Percentiles rank a stretch among this genome's conserved stretches.
Evolutionary conservation across 2,329 filamentous ascomycete species (phyloP).

Genomic region (Diplodia mutila): DNA sequence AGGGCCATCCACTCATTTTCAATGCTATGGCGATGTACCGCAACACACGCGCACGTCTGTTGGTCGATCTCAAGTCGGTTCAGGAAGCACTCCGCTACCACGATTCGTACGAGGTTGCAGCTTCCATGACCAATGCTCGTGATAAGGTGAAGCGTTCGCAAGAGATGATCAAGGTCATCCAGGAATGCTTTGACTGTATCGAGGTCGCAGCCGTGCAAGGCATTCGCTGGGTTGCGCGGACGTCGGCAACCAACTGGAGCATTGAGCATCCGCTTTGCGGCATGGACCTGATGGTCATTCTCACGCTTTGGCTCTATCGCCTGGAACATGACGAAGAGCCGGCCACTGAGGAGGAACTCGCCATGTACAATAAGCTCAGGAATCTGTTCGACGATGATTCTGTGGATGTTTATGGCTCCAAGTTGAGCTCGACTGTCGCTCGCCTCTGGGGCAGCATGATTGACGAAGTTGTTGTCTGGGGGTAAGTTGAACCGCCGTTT

Average conservation of each 20-base stretch:
- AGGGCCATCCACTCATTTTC: constrained; percentile 94
- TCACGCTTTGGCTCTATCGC: constrained; percentile 97
- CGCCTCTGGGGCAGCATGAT: constrained; percentile 97
- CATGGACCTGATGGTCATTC: constrained; percentile 95
- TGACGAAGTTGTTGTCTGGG: constrained; percentile 98
- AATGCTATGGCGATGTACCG: constrained; percentile 97
- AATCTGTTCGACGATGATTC: constrained; percentile 89
- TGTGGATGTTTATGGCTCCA: constrained; percentile 77
- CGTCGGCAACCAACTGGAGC: constrained; percentile 98
- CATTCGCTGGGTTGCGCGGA: constrained; percentile 96
- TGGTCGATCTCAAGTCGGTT: constrained; percentile 93
- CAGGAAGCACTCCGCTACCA: constrained; percentile 97
- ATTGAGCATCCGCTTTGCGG: constrained; percentile 96
- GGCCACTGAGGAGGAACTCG: constrained; percentile 78
- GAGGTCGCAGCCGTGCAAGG: constrained; percentile 93
- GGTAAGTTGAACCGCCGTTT: constrained; percentile 67
- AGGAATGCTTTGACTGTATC: constrained; percentile 97
- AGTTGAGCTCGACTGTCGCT: constrained; percentile 93
- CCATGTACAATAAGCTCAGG: constrained; percentile 92
- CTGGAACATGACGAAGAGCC: constrained; percentile 98
- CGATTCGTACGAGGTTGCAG: constrained; percentile 94
- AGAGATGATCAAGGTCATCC: constrained; percentile 98
- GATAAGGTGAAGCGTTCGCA: constrained; percentile 92
- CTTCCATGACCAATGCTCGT: constrained; percentile 91
- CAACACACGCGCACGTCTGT: constrained; percentile 86